Evolutionary conservation across 805 yeast genomes (phyloP), one percentile per base, ranked within the genome.

Genomic region (Kuraishia borneana): DNA sequence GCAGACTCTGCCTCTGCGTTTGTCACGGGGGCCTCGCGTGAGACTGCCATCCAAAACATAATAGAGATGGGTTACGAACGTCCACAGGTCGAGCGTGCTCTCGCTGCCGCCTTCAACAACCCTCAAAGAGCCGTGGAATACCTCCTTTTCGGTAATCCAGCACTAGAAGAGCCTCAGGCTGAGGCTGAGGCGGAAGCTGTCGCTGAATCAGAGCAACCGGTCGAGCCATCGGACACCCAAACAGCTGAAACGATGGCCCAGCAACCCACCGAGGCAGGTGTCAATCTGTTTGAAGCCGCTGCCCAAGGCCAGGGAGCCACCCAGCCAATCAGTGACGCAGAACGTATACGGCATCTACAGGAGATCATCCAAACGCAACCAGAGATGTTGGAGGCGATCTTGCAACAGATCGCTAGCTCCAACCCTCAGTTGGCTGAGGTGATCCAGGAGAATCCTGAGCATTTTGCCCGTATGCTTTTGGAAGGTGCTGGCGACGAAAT

Each of bases 121-220:
- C 97, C 98, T 16, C 97, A 89, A 54, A 76, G 98, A 48, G 98
- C 98, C 0, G 97, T 92, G 10, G 98, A 92, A 54, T 88, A 89
- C 54, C 65, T 92, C 33, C 63, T 92, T 43, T 84, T 88, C 31
- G 97, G 96, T 3, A 73, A 89, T 30, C 95, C 96, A 17, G 89
- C 7, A 8, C 12, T 6, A 79, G 47, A 54, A 62, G 46, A 48
- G 13, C 42, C 42, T n/a, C 39, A 45, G 20, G 39, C 42, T 31
- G 47, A 50, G 18, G 43, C 48, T 18, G 33, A 42, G 6, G 35
- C 51, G 9, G 39, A 41, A 21, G 37, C 44, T n/a, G 35, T 38
- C 10, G 29, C 33, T 9, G 30, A 9, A 18, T 13, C 34, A 8
- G 33, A 23, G 12, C 26, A 26, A 9, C n/a, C 28, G 9, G 18